Evolutionary conservation across 2,329 filamentous ascomycete species (phyloP).

Genomic region (Metarhizium robertsii): DNA sequence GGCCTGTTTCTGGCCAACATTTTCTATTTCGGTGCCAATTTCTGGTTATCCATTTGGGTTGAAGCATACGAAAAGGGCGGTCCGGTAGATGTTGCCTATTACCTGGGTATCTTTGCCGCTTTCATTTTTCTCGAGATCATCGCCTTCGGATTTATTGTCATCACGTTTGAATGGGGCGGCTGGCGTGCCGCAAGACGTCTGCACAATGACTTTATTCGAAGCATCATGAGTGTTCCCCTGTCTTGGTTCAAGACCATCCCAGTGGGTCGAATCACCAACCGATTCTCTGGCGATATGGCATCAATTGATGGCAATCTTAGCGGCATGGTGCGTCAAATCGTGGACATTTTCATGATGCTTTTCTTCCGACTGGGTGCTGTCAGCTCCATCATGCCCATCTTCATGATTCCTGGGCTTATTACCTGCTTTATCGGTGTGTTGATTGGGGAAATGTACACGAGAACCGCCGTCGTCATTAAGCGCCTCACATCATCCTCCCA

Average conservation of each 20-base stretch:
- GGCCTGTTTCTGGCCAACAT: constrained; percentile 31
- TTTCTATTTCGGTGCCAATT: constrained; percentile 30
- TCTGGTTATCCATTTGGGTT: constrained; percentile 46
- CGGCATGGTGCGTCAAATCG: constrained; percentile 31
- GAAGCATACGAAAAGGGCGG: constrained; percentile 37
- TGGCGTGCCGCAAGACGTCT: constrained; percentile 46
- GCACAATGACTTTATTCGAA: constrained; percentile 41
- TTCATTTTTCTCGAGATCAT: constrained; percentile 34
- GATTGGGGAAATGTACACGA: constrained; percentile 41
- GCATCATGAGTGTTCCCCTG: constrained; percentile 43
- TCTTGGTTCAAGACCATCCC: constrained; percentile 48
- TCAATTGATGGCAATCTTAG: constrained; percentile 42
- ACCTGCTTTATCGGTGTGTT: constrained; percentile 36
- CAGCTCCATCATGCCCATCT: constrained; percentile 42
- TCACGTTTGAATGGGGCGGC: constrained; percentile 43
- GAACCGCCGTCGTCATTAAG: constrained; percentile 37
- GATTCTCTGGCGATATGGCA: constrained; percentile 48
- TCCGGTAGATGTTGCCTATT: constrained; percentile 37
- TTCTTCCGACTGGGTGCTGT: constrained; percentile 37
- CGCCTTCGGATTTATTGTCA: constrained; percentile 31
- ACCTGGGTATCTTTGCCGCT: constrained; percentile 42
- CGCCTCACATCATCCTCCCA: constrained; percentile 35
- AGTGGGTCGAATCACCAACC: constrained; percentile 42
- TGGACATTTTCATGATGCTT: constrained; percentile 33
- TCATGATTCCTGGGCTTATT: constrained; percentile 35